phyloP scores from a whole-genome alignment of 1,284 basidiomycete species.

The Ustilago sp. region DNA sequence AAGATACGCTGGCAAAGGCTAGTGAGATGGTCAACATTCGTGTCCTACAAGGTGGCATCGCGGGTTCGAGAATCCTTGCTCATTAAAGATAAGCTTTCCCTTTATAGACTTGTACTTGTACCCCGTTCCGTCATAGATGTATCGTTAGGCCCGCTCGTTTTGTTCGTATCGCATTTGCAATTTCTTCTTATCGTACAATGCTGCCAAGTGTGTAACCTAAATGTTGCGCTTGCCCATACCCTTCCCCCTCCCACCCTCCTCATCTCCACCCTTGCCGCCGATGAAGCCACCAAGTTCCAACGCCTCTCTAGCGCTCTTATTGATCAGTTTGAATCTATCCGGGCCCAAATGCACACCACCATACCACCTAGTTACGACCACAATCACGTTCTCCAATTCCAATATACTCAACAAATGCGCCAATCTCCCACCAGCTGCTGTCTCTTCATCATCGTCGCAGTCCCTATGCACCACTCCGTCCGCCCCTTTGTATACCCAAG shows the following conservation, averaged over 20 bases:
- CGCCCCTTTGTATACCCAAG: constrained; percentile 63
- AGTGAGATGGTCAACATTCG: constrained; percentile 24
- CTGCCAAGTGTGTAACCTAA: neutral
- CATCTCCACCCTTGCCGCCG: constrained; percentile 20
- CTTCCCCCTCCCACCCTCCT: constrained; percentile 11
- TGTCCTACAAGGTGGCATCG: constrained; percentile 25
- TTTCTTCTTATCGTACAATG: neutral
- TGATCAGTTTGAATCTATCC: constrained; percentile 68
- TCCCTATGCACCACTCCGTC: constrained; percentile 64
- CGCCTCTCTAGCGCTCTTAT: constrained; percentile 62
- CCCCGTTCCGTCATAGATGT: neutral
- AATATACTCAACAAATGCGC: constrained; percentile 68
- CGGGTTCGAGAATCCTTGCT: constrained; percentile 20
- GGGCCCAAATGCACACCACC: constrained; percentile 66
- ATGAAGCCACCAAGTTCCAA: constrained; percentile 59
- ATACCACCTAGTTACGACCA: constrained; percentile 68
- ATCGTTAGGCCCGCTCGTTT: neutral
- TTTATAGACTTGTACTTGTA: constrained; percentile 19
- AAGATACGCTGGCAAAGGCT: constrained; percentile 21
- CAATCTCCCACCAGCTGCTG: constrained; percentile 68
- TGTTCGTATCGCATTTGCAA: neutral
- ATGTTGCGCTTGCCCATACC: constrained; percentile 33
- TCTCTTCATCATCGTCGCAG: constrained; percentile 69
- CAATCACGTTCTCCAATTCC: constrained; percentile 62
- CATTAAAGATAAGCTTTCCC: constrained; percentile 4